Evolutionary conservation across 208 protist genomes (phyloP), one percentile per base, ranked within the genome.

Genomic region (Lotmaria passim): DNA sequence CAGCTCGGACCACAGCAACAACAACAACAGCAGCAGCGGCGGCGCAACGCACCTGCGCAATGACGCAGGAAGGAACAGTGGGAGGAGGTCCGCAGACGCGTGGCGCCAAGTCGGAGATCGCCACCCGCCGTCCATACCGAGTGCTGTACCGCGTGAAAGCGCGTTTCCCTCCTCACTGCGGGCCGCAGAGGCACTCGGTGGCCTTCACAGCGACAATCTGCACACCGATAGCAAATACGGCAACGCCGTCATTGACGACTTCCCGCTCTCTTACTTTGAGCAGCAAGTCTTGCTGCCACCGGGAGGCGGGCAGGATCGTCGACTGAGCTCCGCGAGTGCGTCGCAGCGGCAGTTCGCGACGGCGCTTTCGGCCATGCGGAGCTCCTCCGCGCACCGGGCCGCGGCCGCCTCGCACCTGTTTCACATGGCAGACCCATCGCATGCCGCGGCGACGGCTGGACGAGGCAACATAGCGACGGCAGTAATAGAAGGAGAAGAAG

Each of bases 211-310:
- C 43, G 28, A 7, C 23, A 23, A 3, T 4, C 33, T 30, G 23
- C 1, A 62, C 4, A n/a, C n/a, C 1, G 3, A 30, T 1, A 26
- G 2, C 30, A 30, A n/a, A 34, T 1, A n/a, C 28, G 11, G 7
- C 58, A 2, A 44, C 36, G 8, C 34, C n/a, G n/a, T n/a, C n/a
- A n/a, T 36, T 14, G 36, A 60, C 15, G 53, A 64, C 62, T 61
- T 68, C 5, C 52, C 52, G 21, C 28, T 82, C 3, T 77, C 73
- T 3, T 61, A 68, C 28, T 85, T 91, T 43, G 71, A 79, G 41
- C 75, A 87, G 56, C 83, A 74, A 19, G 71, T 92, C 23, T 67
- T 82, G 44, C 34, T 81, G 39, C 81, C 86, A 5, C 81, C 83
- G 14, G 74, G 69, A 7, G 67, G 79, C 52, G 85, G 82, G 10